Percentiles rank a stretch among this genome's conserved stretches.
These are phyloP conservation scores for Cetraspora pellucida DNA, from an alignment of 192 early-diverging fungal genomes.

Conservation along the genomic window DNA sequence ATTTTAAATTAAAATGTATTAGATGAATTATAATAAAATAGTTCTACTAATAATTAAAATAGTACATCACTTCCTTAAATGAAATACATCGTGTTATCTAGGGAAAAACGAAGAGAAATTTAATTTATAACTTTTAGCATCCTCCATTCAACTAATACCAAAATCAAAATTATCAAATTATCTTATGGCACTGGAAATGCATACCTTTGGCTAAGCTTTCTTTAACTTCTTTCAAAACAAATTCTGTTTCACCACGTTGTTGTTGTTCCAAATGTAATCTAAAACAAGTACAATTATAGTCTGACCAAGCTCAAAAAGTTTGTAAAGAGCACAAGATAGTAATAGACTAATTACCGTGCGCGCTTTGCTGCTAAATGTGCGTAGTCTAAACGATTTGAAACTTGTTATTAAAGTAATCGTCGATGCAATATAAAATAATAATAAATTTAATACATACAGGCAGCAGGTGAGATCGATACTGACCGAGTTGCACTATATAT, in stretches of 20 bases:
- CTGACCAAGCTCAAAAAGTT: no score
- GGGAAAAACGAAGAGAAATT: background rate
- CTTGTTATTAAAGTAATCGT: background rate
- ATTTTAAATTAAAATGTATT: no score
- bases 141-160: background rate
- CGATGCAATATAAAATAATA: background rate
- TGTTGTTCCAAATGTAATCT: slow-evolving; percentile 17
- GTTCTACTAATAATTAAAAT: no score
- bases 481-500: slow-evolving; percentile 70
- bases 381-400: slow-evolving; percentile 63
- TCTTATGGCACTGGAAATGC: background rate
- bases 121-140: no score
- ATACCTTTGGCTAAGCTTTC: slow-evolving; percentile 20
- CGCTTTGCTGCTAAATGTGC: slow-evolving; percentile 89
- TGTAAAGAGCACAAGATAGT: background rate
- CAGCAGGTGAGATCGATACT: slow-evolving; percentile 69
- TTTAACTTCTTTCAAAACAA: slow-evolving; percentile 17
- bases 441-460: slow-evolving; percentile 43
- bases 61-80: background rate
- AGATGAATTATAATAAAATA: no score
- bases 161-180: background rate
- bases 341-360: slow-evolving; percentile 58
- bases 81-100: slow-evolving; percentile 21
- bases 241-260: slow-evolving; percentile 6
- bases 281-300: no score